Evolutionary conservation across 495 filamentous ascomycete genomes (phyloP).

Genomic region (Friedmanniomyces simplex): DNA sequence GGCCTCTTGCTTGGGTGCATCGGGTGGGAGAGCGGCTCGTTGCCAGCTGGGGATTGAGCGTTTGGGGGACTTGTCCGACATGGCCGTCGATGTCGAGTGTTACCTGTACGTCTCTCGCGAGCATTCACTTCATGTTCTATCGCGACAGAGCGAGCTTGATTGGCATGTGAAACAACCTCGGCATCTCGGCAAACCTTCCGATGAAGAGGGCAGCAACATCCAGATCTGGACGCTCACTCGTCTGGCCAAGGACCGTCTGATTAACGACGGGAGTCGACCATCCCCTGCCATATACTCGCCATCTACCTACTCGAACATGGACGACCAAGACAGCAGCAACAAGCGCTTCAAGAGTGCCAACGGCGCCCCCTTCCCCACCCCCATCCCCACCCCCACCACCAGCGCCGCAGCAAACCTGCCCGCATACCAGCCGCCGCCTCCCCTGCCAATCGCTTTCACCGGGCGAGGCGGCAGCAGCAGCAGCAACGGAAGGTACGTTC

Average conservation of each 20-base stretch:
- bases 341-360: constrained; percentile 17
- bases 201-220: no score
- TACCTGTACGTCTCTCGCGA: not conserved
- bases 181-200: no score
- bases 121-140: no score
- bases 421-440: constrained; percentile 9
- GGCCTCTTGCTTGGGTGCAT: not conserved
- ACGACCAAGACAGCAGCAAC: constrained; percentile 11
- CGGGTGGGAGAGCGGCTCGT: constrained; percentile 11
- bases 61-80: constrained; percentile 15
- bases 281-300: not conserved
- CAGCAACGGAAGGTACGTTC: not conserved
- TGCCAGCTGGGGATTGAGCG: constrained; percentile 41
- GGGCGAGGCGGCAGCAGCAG: not conserved
- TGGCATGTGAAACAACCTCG: no score
- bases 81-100: not conserved
- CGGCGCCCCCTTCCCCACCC: constrained; percentile 1
- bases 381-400: not conserved
- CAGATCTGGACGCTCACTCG: no score
- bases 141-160: no score
- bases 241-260: no score
- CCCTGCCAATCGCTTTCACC: not conserved
- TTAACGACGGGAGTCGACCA: not conserved
- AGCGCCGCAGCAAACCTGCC: constrained; percentile 5
- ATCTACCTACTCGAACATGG: not conserved